Percentiles rank a stretch among this genome's conserved stretches.
Conservation (phyloP, 495 filamentous ascomycete species). For the Rhypophila decipiens region DNA sequence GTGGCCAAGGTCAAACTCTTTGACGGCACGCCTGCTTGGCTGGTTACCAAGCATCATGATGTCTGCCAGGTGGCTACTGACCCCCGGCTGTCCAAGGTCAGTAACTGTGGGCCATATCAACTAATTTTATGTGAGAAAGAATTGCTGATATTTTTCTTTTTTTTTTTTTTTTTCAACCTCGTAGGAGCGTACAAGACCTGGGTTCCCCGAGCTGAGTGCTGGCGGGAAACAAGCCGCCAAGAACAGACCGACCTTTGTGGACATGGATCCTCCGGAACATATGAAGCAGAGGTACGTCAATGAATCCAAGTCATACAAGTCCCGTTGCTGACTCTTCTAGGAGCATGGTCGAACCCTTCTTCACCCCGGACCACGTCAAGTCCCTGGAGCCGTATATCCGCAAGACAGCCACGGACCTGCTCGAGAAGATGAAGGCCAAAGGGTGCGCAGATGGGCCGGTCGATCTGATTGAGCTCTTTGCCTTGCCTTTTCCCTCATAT, state of each 20-base stretch:
- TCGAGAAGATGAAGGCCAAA: constrained; percentile 29
- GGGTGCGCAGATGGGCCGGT: constrained; percentile 24
- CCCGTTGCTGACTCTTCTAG: constrained; percentile 7
- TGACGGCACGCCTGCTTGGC: constrained; percentile 37
- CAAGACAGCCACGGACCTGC: constrained; percentile 33
- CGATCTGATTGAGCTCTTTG: constrained; percentile 38
- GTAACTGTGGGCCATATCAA: neutral
- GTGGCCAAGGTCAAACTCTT: constrained; percentile 39
- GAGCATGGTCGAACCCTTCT: constrained; percentile 37
- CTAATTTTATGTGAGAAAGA: neutral
- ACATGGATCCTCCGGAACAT: constrained; percentile 43
- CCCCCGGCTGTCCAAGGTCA: constrained; percentile 32
- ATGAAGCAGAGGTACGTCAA: constrained; percentile 22
- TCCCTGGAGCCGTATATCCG: constrained; percentile 35
- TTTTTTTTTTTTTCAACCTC: neutral
- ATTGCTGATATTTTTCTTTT: neutral
- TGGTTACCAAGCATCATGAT: constrained; percentile 41
- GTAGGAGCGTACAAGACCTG: constrained; percentile 33
- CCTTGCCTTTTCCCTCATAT: constrained; percentile 37
- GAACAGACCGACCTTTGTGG: constrained; percentile 42
- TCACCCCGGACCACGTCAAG: constrained; percentile 30
- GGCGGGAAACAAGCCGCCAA: constrained; percentile 36
- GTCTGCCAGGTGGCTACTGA: constrained; percentile 37
- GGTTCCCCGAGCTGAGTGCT: constrained; percentile 38
- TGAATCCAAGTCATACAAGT: neutral